These are phyloP conservation scores for Austroboletus festivus DNA, from an alignment of 768 basidiomycete species.

Conservation along the genomic window DNA sequence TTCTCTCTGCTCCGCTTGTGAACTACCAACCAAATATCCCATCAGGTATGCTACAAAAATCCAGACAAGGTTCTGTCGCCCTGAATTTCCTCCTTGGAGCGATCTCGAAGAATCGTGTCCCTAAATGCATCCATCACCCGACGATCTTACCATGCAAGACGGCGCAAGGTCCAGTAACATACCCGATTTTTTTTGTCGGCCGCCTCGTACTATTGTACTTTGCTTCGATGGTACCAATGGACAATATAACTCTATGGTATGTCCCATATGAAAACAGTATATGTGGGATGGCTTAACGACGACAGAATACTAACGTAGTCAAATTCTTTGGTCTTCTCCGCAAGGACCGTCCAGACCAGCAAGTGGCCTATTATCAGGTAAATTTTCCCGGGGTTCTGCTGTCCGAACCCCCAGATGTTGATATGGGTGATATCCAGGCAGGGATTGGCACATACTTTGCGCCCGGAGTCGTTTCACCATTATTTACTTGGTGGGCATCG, in stretches of 20 bases:
- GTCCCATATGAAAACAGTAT: constrained; percentile 11
- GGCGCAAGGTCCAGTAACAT: not conserved
- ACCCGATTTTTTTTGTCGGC: not conserved
- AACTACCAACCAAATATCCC: not conserved
- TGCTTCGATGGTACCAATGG: constrained; percentile 70
- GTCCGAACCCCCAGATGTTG: not conserved
- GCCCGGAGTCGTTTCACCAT: constrained; percentile 64
- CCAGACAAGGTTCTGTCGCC: not conserved
- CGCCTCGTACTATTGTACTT: constrained; percentile 49
- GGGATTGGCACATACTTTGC: constrained; percentile 51
- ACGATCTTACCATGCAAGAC: constrained; percentile 17
- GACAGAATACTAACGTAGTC: constrained; percentile 65
- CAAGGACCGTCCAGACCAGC: constrained; percentile 51
- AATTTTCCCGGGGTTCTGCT: constrained; percentile 3
- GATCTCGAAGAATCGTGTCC: not conserved
- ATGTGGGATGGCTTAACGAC: not conserved
- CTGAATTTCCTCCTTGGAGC: not conserved
- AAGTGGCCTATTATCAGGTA: constrained; percentile 73
- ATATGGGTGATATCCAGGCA: constrained; percentile 29
- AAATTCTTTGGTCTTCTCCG: constrained; percentile 66
- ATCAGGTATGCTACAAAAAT: constrained; percentile 8
- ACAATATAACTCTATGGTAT: constrained; percentile 47
- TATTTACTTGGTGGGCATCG: constrained; percentile 57
- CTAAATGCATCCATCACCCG: not conserved
- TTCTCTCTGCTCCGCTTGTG: not conserved